Base-by-base conservation (phyloP, 2,329 filamentous ascomycete species). In the Plectosphaerella plurivora region DNA sequence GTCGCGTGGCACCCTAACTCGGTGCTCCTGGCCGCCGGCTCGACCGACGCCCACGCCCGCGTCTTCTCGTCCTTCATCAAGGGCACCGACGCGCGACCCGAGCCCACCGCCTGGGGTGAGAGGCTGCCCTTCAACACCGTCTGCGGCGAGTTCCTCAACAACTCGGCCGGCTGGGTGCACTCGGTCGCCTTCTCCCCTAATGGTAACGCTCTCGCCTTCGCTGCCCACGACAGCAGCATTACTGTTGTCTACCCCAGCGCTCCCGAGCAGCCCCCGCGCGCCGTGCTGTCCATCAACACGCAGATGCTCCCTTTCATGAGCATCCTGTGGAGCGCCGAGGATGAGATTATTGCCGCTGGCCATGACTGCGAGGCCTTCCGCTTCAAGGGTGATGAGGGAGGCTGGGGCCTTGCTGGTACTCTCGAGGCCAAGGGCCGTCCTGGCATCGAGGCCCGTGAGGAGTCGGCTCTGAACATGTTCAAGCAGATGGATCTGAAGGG, bases 401-500 rank as follows among this genome's bases (percentile, higher is more conserved):
- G 93, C 44, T 99, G 94, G 94, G 82, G 91, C 65, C 75, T 97
- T 37, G 82, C 81, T 36, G 92, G 91, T 33, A 87, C 89, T 4
- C 75, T 97, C 55, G 92, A 97, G 73, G 76, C 77, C 47, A 91
- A 92, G 72, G 78, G 82, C 48, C 74, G 79, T 5, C 76, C 79
- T 25, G 86, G 82, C 42, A 68, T 77, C 51, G 81, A 83, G 51
- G 75, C 76, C 54, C 81, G 88, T 33, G 94, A 97, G 72, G 94
- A 97, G 69, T 94, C 89, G 59, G 94, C 94, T 22, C 76, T 97
- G 68, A 96, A 97, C 72, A 96, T 97, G 91, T 99, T 99, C 76
- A 84, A 86, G 64, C 92, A 97, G 76, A 97, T 99, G 94, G 94
- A 99, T 71, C 79, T 99, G 59, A 96, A 94, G 79, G 94, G 94